Evolutionary conservation across 2,329 filamentous ascomycete genomes (phyloP), one percentile per base, ranked within the genome.

Genomic region (Paracorniculantispora psalliotae): DNA sequence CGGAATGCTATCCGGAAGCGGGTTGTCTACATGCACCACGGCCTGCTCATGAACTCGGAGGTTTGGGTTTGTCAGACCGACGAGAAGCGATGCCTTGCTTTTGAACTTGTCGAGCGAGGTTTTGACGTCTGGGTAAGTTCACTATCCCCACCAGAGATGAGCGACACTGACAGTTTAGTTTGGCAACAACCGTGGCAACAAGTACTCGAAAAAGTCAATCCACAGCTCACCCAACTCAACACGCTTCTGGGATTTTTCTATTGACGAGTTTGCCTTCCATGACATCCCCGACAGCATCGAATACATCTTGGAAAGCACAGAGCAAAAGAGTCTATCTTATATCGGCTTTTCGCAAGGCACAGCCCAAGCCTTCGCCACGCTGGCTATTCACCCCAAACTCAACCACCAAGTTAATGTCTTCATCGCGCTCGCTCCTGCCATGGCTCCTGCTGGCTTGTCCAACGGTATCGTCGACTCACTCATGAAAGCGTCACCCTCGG

Each of bases 291-390:
- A 99, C 73, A 93, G 88, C 64, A 97, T 99, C 68, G 82, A 87
- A 57, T 97, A 99, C 70, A 90, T 99, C 61, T 82, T 99, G 23
- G 85, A 88, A 43, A 90, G 90, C 0, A 97, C 94, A 0, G 81
- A 81, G 55, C 91, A 96, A 71, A 80, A 86, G 33, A 96, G 92
- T 43, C 77, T 99, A 26, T 97, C 92, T 1, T 99, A 99, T 70
- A 89, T 99, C 70, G 94, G 94, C 23, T 99, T 99, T 75, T 96
- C 92, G 0, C 94, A 99, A 72, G 94, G 94, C 41, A 97, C 94
- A 0, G 93, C 94, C 0, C 94, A 99, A 74, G 93, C 94, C 2
- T 99, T 99, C 73, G 94, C 94, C 8, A 89, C 91, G 1, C 79
- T 99, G 15, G 91, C 92, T 1, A 93, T 97, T 52, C 92, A 97